Evolutionary conservation across 768 basidiomycete genomes (phyloP).

Genomic region (Leucosporidium yakuticum): DNA sequence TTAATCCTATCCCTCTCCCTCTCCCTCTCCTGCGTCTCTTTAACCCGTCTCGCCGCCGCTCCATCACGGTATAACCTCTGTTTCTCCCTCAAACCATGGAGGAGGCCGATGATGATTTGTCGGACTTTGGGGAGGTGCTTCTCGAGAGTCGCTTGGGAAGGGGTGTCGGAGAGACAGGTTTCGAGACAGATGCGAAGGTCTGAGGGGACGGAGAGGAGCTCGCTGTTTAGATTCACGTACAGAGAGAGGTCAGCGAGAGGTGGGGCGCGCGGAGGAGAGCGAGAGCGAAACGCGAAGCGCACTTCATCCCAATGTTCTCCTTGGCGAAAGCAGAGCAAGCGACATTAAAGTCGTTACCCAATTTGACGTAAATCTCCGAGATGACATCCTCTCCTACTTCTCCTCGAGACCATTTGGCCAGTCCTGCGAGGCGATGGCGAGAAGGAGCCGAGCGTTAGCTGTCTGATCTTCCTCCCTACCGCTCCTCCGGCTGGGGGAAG

Average conservation of each 20-base stretch:
- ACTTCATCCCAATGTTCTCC: constrained; percentile 88
- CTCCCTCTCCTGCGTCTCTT: constrained; percentile 11
- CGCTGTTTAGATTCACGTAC: constrained; percentile 52
- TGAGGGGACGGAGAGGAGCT: constrained; percentile 78
- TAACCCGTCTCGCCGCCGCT: constrained; percentile 14
- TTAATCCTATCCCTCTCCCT: neutral
- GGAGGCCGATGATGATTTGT: constrained; percentile 81
- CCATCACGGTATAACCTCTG: constrained; percentile 72
- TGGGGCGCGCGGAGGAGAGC: neutral
- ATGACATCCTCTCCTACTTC: constrained; percentile 70
- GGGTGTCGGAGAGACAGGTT: constrained; percentile 80
- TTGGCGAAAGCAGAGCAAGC: constrained; percentile 81
- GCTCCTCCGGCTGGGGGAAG: too few relatives aligned
- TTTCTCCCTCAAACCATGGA: constrained; percentile 87
- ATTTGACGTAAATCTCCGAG: constrained; percentile 91
- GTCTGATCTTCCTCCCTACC: neutral
- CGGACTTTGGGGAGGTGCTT: constrained; percentile 85
- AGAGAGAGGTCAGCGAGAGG: neutral
- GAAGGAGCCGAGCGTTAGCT: neutral
- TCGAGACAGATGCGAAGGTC: constrained; percentile 85
- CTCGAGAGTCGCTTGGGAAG: constrained; percentile 74
- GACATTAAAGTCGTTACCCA: constrained; percentile 95
- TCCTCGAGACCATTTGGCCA: constrained; percentile 74
- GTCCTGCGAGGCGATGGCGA: constrained; percentile 43
- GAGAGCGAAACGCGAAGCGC: constrained; percentile 26